Conservation (phyloP, 2,329 filamentous ascomycete species). For the Fusarium sp. region DNA sequence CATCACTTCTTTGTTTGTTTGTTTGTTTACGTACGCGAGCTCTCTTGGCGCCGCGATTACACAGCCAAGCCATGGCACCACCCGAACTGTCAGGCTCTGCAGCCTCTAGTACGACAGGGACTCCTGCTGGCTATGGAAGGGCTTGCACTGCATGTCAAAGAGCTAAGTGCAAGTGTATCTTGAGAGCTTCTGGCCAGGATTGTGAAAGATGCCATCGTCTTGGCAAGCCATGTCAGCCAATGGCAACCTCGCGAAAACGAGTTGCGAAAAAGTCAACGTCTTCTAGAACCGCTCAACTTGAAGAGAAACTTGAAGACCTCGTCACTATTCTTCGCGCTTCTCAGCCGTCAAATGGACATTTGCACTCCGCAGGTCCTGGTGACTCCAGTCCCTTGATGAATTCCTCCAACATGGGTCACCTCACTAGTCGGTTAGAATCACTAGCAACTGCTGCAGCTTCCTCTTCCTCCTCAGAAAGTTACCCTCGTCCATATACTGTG, state of each 20-base stretch:
- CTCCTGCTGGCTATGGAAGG: conserved; percentile 56
- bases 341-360: conserved; percentile 35
- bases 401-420: conserved; percentile 22
- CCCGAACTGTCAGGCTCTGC: conserved; percentile 25
- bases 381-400: conserved; percentile 17
- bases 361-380: conserved; percentile 23
- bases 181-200: conserved; percentile 47
- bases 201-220: conserved; percentile 60
- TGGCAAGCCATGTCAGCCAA: conserved; percentile 60
- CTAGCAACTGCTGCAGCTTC: conserved; percentile 53
- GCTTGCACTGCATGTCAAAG: conserved; percentile 61
- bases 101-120: conserved; percentile 31
- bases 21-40: not conserved
- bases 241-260: conserved; percentile 55
- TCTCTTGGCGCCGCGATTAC: not conserved
- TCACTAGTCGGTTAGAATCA: conserved; percentile 52
- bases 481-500: conserved; percentile 13
- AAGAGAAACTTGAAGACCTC: conserved; percentile 63
- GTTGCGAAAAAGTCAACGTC: conserved; percentile 50
- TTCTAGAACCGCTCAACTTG: conserved; percentile 58
- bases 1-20: not conserved
- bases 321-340: conserved; percentile 58
- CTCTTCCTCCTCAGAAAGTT: conserved; percentile 35
- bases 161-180: conserved; percentile 63
- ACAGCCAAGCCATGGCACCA: conserved; percentile 39